Conservation (phyloP, 2,329 filamentous ascomycete species). For the Stemphylium vesicarium region DNA sequence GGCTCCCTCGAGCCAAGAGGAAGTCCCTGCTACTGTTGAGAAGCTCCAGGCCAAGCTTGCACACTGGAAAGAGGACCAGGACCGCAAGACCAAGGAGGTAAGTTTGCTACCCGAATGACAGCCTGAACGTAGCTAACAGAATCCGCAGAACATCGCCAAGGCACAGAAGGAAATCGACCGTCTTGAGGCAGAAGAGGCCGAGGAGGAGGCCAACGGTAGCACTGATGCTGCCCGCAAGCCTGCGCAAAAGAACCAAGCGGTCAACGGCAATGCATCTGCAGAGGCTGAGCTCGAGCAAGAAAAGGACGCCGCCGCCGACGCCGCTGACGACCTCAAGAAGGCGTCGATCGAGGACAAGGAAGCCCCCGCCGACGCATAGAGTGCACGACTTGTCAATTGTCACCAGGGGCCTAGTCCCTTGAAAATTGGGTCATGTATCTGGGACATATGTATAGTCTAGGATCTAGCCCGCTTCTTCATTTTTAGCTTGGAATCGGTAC, state of each 20-base stretch:
- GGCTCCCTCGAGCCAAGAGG: conserved; percentile 83
- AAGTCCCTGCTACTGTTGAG: conserved; percentile 79
- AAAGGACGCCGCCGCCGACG: conserved; percentile 65
- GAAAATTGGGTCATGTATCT: conserved; percentile 26
- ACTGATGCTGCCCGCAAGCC: conserved; percentile 63
- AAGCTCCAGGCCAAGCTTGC: conserved; percentile 92
- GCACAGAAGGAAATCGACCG: conserved; percentile 94
- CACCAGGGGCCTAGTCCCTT: conserved; percentile 10
- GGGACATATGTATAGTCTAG: conserved; percentile 24
- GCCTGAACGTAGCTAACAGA: conserved; percentile 17
- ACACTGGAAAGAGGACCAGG: conserved; percentile 90
- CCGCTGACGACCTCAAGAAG: conserved; percentile 65
- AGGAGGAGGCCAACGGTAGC: conserved; percentile 56
- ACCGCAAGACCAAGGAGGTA: conserved; percentile 87
- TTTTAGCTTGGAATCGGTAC: conserved; percentile 23
- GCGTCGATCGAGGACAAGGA: conserved; percentile 63
- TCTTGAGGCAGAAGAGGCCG: conserved; percentile 74
- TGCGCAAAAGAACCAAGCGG: conserved; percentile 57
- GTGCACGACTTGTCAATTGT: conserved; percentile 5
- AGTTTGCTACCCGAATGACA: conserved; percentile 45
- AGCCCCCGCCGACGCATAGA: conserved; percentile 34
- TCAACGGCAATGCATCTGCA: conserved; percentile 60
- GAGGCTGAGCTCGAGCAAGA: conserved; percentile 62
- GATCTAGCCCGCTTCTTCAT: conserved; percentile 24
- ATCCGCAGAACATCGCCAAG: conserved; percentile 85